Base-by-base conservation (phyloP, 169 alveolate species). In the Nephromyces sp. region DNA sequence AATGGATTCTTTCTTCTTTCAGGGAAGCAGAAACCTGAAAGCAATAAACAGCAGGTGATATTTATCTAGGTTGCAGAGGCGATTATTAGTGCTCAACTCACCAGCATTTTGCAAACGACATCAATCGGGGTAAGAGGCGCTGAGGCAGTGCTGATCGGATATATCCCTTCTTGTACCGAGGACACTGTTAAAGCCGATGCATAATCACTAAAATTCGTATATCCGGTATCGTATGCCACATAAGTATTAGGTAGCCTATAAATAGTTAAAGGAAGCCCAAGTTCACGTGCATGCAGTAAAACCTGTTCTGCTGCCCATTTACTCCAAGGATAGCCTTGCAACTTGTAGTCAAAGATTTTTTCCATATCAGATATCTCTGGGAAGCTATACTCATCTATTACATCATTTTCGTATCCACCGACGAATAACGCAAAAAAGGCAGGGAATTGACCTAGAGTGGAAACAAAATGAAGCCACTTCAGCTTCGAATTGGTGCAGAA, bases 81-180 rank as follows among this genome's bases (percentile, higher is more conserved):
- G 15, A 43, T 43, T 43, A 15, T 43, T 15, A 15, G 57, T 15
- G 15, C 57, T 43, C 15, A 27, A 69, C 77, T 27, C 52, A 80
- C 84, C 66, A 83, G 79, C 78, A 83, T 80, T 22, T 80, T 83
- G 35, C 83, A 74, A 31, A 83, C 78, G 1, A 78, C 80, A 28
- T 83, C 85, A 30, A 80, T 86, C 2, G 89, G 89, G 0, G 89
- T 80, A 64, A 83, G 81, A 3, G 86, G 86, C 15, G 89, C 89
- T n/a, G 86, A 71, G 27, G 89, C 75, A 15, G 87, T 72, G 5
- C 89, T 84, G 0, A 83, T 71, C 15, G 89, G 89, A 71, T 80
- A 83, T 6, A 76, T 67, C 22, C 87, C 87, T 71, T 83, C 89
- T 52, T 69, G 75, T 51, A 83, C 70, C 1, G 89, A 75, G 0